phyloP scores from a whole-genome alignment of 495 filamentous ascomycete genomes.

The Geoglossum glabrum region DNA sequence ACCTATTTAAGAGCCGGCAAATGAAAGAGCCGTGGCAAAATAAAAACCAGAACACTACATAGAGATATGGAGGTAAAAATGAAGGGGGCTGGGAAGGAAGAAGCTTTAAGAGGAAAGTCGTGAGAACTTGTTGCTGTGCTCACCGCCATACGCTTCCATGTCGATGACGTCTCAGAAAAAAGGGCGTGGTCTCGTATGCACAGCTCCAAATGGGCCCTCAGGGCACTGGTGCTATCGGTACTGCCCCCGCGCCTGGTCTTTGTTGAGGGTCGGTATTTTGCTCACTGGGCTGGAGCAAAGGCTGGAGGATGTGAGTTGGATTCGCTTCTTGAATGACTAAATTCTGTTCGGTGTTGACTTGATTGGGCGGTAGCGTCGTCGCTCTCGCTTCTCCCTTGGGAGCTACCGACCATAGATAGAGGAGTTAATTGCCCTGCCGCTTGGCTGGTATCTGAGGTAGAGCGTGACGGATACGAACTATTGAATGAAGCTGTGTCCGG shows the following conservation, averaged over 20 bases:
- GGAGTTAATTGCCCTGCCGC: neutral
- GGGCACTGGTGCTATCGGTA: neutral
- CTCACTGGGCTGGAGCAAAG: neutral
- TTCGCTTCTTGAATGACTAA: neutral
- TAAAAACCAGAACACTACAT: neutral
- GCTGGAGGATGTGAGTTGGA: neutral
- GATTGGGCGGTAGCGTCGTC: neutral
- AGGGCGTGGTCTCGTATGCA: neutral
- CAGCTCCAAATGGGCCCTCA: neutral
- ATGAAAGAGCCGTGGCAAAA: neutral
- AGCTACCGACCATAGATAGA: neutral
- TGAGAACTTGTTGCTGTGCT: neutral
- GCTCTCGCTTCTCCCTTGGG: neutral
- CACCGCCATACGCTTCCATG: neutral
- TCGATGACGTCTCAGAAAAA: neutral
- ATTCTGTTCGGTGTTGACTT: neutral
- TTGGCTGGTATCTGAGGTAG: neutral
- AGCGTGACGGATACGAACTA: neutral
- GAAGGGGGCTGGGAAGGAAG: neutral
- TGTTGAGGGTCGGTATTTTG: too few species aligned
- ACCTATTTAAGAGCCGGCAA: neutral
- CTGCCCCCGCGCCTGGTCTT: too few species aligned
- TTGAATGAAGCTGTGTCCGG: neutral
- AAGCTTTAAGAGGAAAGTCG: neutral
- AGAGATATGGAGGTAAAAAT: neutral